A percentile compares a stretch with the other conserved stretches of the same genome.
phyloP scores from a whole-genome alignment of 2,329 filamentous ascomycete genomes.

The Paraphoma sp. region DNA sequence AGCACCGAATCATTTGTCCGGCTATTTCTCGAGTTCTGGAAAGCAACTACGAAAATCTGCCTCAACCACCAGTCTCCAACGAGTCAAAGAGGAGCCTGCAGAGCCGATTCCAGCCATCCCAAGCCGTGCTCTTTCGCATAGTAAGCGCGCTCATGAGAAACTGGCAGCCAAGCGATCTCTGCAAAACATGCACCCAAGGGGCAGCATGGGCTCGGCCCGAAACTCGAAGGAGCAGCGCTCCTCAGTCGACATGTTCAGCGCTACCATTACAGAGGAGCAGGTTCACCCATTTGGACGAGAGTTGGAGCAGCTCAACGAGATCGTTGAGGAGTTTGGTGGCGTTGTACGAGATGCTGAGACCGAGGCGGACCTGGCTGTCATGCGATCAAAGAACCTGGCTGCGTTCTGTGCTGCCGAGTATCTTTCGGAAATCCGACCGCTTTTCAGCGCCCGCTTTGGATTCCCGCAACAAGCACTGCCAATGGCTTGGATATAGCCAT shows the following conservation, averaged over 20 bases:
- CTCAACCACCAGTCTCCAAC: conserved; percentile 44
- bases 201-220: conserved; percentile 60
- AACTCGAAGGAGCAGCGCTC: conserved; percentile 63
- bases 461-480: conserved; percentile 24
- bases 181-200: conserved; percentile 45
- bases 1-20: conserved; percentile 62
- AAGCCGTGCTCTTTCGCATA: conserved; percentile 81
- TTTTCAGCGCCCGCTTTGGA: conserved; percentile 50
- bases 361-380: conserved; percentile 76
- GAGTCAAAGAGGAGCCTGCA: conserved; percentile 30
- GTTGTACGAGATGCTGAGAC: conserved; percentile 65
- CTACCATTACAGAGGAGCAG: conserved; percentile 44
- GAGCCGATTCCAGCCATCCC: conserved; percentile 72
- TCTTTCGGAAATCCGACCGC: conserved; percentile 75
- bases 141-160: conserved; percentile 82
- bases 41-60: conserved; percentile 51
- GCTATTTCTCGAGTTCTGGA: conserved; percentile 63
- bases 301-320: conserved; percentile 88
- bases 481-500: conserved; percentile 45
- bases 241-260: conserved; percentile 52
- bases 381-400: conserved; percentile 72
- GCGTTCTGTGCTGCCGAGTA: conserved; percentile 85
- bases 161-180: conserved; percentile 73
- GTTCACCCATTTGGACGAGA: conserved; percentile 85
- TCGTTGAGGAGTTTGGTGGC: conserved; percentile 83